Evolutionary conservation across 352 stramenopile genomes (phyloP).

Genomic region (Hyaloperonospora arabidopsidis): DNA sequence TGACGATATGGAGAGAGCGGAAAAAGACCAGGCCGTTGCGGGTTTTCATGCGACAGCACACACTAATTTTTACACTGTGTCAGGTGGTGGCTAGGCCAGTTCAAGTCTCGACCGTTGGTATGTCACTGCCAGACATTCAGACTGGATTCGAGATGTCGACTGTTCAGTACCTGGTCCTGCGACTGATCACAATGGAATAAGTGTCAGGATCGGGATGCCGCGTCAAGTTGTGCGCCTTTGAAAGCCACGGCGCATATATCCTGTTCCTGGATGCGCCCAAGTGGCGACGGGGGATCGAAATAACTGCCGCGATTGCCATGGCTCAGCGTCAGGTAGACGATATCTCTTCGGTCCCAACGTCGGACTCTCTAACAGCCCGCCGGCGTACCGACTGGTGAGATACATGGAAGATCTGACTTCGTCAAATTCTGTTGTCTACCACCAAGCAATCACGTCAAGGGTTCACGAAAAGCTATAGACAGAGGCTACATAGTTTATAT

Average conservation of each 20-base stretch:
- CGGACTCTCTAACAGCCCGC: not conserved
- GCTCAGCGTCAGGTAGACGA: not conserved
- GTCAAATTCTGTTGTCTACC: not conserved
- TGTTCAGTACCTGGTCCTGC: not conserved
- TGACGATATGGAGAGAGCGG: too few relatives aligned
- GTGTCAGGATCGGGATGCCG: not conserved
- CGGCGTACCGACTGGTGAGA: not conserved
- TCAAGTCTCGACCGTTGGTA: not conserved
- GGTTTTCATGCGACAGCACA: too few relatives aligned
- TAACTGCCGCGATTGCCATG: not conserved
- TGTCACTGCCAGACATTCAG: not conserved
- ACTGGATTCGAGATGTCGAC: not conserved
- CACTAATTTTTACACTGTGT: too few relatives aligned
- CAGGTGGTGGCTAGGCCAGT: not conserved
- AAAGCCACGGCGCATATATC: not conserved
- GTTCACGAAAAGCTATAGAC: not conserved
- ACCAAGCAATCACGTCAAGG: not conserved
- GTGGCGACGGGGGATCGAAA: not conserved
- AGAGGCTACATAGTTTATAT: not conserved
- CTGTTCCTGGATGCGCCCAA: not conserved
- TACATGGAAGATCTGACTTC: not conserved
- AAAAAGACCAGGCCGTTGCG: too few relatives aligned
- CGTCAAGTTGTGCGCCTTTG: not conserved
- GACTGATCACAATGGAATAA: not conserved
- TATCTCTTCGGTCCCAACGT: not conserved